Conservation (phyloP, 768 basidiomycete genomes). For the Ramaria sp. region DNA sequence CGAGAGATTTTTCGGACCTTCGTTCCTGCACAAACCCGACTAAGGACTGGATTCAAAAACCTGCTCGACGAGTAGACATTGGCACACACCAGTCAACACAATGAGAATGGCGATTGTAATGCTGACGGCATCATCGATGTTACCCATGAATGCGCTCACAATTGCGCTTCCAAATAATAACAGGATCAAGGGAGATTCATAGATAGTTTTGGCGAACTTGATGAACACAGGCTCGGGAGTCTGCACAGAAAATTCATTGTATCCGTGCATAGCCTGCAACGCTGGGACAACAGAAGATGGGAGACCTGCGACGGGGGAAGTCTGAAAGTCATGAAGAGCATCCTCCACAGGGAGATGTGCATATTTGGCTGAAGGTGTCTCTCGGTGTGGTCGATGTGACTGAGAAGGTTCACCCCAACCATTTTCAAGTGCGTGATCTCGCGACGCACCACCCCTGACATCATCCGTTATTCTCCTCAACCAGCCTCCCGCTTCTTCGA, state of each 20-base stretch:
- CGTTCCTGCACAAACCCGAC: conserved; percentile 96
- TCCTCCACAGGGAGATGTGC: conserved; percentile 60
- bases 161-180: conserved; percentile 83
- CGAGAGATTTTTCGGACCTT: conserved; percentile 87
- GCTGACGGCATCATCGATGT: conserved; percentile 87
- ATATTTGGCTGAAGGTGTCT: conserved; percentile 58
- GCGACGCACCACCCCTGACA: conserved; percentile 28
- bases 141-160: conserved; percentile 90
- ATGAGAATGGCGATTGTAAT: conserved; percentile 89
- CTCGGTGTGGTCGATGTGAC: conserved; percentile 14
- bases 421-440: conserved; percentile 24
- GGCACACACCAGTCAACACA: conserved; percentile 74
- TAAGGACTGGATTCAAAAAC: conserved; percentile 13
- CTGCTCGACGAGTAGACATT: background rate
- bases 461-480: conserved; percentile 29
- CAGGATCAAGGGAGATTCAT: conserved; percentile 88
- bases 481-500: conserved; percentile 20
- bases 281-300: conserved; percentile 47
- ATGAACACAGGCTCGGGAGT: conserved; percentile 69
- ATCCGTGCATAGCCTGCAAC: conserved; percentile 63
- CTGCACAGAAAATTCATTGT: conserved; percentile 89
- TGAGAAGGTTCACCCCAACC: conserved; percentile 20
- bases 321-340: conserved; percentile 59
- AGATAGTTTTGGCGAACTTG: conserved; percentile 92
- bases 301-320: conserved; percentile 53